A percentile compares a stretch with the other conserved stretches of the same genome.
phyloP scores from a whole-genome alignment of 2,329 filamentous ascomycete species.

The Cladosporium phlei region DNA sequence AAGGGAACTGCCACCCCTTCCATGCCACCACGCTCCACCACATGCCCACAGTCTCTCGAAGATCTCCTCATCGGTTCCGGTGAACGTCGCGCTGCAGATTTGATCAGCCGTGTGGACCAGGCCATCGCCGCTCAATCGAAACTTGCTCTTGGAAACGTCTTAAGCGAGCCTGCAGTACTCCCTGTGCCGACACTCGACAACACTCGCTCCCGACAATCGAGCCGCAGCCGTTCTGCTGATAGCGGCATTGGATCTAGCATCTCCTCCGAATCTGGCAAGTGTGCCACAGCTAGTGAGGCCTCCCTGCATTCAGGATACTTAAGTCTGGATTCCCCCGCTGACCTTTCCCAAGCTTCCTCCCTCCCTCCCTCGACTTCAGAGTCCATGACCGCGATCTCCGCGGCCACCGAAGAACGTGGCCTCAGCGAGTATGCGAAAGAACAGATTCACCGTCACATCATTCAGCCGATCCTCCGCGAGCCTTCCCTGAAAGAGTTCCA shows the following conservation, averaged over 20 bases:
- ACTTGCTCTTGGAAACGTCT: constrained; percentile 34
- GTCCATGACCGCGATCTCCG: constrained; percentile 25
- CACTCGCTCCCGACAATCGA: constrained; percentile 49
- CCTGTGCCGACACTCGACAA: constrained; percentile 43
- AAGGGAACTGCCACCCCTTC: constrained; percentile 25
- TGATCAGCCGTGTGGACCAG: constrained; percentile 44
- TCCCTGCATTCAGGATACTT: constrained; percentile 2
- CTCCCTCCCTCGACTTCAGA: constrained; percentile 22
- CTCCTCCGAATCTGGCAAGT: constrained; percentile 27
- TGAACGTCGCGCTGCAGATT: constrained; percentile 40
- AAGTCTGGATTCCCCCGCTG: constrained; percentile 1
- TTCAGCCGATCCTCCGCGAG: constrained; percentile 72
- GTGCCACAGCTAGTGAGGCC: constrained; percentile 13
- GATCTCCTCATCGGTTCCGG: constrained; percentile 44
- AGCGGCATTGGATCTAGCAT: constrained; percentile 85
- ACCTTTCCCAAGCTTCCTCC: constrained; percentile 17
- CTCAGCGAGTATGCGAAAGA: constrained; percentile 67
- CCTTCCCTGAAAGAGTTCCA: constrained; percentile 73
- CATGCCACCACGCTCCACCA: constrained; percentile 46
- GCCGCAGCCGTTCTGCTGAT: constrained; percentile 73
- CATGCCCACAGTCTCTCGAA: constrained; percentile 45
- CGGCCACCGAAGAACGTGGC: constrained; percentile 40
- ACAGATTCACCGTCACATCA: constrained; percentile 73
- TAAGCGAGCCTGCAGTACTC: constrained; percentile 46
- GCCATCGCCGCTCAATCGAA: constrained; percentile 35